Evolutionary conservation across 2,329 filamentous ascomycete species (phyloP).

Genomic region (Fusarium devonianum): DNA sequence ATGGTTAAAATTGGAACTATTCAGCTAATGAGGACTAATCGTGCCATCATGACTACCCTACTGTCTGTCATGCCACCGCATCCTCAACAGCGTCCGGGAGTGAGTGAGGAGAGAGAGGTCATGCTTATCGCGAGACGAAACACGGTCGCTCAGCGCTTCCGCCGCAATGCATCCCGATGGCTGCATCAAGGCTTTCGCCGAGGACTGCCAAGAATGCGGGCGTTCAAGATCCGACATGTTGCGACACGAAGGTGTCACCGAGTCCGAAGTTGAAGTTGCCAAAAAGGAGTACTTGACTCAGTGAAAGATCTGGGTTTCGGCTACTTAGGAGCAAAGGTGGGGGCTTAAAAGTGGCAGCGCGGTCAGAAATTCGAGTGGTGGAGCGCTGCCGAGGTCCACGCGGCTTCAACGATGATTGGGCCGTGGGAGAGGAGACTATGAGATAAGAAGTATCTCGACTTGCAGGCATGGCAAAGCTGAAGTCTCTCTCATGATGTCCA

Average conservation of each 20-base stretch:
- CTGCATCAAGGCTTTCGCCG: neutral
- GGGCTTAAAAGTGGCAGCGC: constrained; percentile 2
- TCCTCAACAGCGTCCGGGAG: too few species aligned
- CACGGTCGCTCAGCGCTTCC: too few species aligned
- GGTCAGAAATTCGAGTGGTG: constrained; percentile 2
- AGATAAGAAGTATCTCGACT: constrained; percentile 29
- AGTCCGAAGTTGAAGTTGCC: neutral
- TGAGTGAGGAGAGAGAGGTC: too few species aligned
- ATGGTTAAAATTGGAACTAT: too few species aligned
- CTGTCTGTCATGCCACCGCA: too few species aligned
- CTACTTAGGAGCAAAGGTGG: constrained; percentile 4
- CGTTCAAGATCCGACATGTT: constrained; percentile 8
- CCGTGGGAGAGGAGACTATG: neutral
- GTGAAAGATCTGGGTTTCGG: constrained; percentile 12
- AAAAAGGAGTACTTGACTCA: constrained; percentile 37
- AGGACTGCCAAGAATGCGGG: constrained; percentile 12
- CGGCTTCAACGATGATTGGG: neutral
- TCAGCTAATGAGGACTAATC: too few species aligned
- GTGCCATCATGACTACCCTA: too few species aligned
- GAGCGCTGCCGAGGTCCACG: neutral
- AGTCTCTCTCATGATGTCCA: constrained; percentile 22
- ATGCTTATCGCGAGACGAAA: too few species aligned
- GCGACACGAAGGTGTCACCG: constrained; percentile 1
- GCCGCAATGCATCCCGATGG: neutral
- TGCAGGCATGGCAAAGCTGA: neutral